These are phyloP conservation scores for Penicillium coprophilum DNA, from an alignment of 495 filamentous ascomycete genomes.

Conservation along the genomic window DNA sequence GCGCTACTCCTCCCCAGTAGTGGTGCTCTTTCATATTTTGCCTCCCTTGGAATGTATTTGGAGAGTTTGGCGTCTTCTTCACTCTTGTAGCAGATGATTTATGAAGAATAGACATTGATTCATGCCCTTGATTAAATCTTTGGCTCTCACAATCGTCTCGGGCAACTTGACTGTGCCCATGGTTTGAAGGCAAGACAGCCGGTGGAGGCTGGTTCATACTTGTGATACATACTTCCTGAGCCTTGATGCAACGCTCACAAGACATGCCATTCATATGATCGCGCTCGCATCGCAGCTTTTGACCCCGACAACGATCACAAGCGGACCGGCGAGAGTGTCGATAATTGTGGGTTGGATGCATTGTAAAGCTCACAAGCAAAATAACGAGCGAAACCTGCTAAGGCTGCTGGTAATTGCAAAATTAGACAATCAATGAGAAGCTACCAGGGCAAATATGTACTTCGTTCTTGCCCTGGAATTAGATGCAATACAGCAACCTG, in stretches of 20 bases:
- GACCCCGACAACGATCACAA: slow-evolving; percentile 45
- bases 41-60: neutral
- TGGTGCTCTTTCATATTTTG: neutral
- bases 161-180: neutral
- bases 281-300: slow-evolving; percentile 41
- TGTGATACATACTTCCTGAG: slow-evolving; percentile 29
- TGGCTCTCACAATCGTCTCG: slow-evolving; percentile 9
- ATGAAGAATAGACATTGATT: slow-evolving; percentile 19
- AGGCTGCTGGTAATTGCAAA: neutral
- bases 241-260: slow-evolving; percentile 32
- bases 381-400: too few relatives aligned
- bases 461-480: neutral
- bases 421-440: neutral
- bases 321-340: slow-evolving; percentile 38
- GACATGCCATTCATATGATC: slow-evolving; percentile 30
- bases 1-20: slow-evolving; percentile 6
- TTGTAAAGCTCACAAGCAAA: neutral
- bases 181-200: slow-evolving; percentile 8
- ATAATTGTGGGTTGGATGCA: slow-evolving; percentile 26
- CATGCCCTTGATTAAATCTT: neutral
- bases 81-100: slow-evolving; percentile 17
- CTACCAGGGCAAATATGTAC: slow-evolving; percentile 5
- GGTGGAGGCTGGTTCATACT: slow-evolving; percentile 20
- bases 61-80: slow-evolving; percentile 6
- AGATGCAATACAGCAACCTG: neutral